Percentiles rank a stretch among this genome's conserved stretches.
These are phyloP conservation scores for Achaetomiella virescens DNA, from an alignment of 495 filamentous ascomycete species.

Conservation along the genomic window DNA sequence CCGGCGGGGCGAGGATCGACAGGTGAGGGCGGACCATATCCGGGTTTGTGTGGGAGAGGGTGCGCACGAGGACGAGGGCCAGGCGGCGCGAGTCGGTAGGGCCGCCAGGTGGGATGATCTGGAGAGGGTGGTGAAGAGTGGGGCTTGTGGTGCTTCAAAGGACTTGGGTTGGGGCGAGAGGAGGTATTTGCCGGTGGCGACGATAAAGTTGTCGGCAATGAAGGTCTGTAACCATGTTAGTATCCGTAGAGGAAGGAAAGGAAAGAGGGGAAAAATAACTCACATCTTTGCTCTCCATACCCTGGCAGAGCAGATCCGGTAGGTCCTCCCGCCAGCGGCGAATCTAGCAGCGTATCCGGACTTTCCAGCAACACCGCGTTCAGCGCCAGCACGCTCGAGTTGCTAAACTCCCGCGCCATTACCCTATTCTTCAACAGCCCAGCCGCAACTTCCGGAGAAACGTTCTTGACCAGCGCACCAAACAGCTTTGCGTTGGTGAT, in stretches of 20 bases:
- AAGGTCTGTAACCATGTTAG: constrained; percentile 50
- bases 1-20: constrained; percentile 64
- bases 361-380: constrained; percentile 84
- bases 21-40: constrained; percentile 77
- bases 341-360: constrained; percentile 57
- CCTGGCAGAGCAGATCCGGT: constrained; percentile 68
- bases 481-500: constrained; percentile 87
- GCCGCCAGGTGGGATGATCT: constrained; percentile 66
- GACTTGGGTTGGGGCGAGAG: constrained; percentile 55
- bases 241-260: background rate
- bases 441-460: constrained; percentile 58
- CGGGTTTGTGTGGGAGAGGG: constrained; percentile 65
- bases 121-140: constrained; percentile 70
- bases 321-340: constrained; percentile 62
- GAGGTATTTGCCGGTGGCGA: constrained; percentile 94
- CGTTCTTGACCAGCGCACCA: constrained; percentile 78
- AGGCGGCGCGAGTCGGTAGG: constrained; percentile 79
- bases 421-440: constrained; percentile 76
- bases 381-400: constrained; percentile 66
- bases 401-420: constrained; percentile 61
- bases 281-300: constrained; percentile 69
- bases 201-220: constrained; percentile 80
- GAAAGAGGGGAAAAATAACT: constrained; percentile 17
- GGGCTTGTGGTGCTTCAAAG: constrained; percentile 68
- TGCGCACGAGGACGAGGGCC: constrained; percentile 83